Percentiles rank a stretch among this genome's conserved stretches.
Evolutionary conservation across 768 basidiomycete genomes (phyloP).

Genomic region (Baorangia bicolor): DNA sequence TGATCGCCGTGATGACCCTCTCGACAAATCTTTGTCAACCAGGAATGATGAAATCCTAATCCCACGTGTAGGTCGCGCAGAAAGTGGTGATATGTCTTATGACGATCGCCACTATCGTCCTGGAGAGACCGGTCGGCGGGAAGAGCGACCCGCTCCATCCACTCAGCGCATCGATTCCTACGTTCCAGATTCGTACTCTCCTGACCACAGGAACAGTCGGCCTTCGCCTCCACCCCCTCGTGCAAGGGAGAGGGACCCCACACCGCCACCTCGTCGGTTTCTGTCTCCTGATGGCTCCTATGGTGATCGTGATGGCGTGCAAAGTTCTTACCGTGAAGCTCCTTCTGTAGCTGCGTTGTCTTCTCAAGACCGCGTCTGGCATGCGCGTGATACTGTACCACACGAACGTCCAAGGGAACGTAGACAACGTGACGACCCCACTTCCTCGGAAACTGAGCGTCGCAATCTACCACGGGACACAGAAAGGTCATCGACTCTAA

Average conservation of each 20-base stretch:
- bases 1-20: conserved; percentile 26
- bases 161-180: conserved; percentile 28
- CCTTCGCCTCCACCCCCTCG: conserved; percentile 24
- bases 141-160: conserved; percentile 24
- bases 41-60: conserved; percentile 23
- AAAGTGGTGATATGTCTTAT: conserved; percentile 42
- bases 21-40: conserved; percentile 25
- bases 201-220: conserved; percentile 21
- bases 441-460: conserved; percentile 16
- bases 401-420: conserved; percentile 23
- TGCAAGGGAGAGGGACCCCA: conserved; percentile 24
- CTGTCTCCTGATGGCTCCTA: conserved; percentile 19
- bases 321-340: conserved; percentile 21
- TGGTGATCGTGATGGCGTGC: conserved; percentile 24
- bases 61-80: conserved; percentile 31
- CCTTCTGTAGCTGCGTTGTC: conserved; percentile 15
- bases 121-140: conserved; percentile 29
- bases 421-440: conserved; percentile 26
- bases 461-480: conserved; percentile 29
- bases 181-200: conserved; percentile 29
- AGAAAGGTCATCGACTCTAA: conserved; percentile 38
- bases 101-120: conserved; percentile 70
- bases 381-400: conserved; percentile 11
- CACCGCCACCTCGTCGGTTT: conserved; percentile 22
- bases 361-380: conserved; percentile 28